Evolutionary conservation across 768 basidiomycete species (phyloP).

Genomic region (Tubosaeta sp.): DNA sequence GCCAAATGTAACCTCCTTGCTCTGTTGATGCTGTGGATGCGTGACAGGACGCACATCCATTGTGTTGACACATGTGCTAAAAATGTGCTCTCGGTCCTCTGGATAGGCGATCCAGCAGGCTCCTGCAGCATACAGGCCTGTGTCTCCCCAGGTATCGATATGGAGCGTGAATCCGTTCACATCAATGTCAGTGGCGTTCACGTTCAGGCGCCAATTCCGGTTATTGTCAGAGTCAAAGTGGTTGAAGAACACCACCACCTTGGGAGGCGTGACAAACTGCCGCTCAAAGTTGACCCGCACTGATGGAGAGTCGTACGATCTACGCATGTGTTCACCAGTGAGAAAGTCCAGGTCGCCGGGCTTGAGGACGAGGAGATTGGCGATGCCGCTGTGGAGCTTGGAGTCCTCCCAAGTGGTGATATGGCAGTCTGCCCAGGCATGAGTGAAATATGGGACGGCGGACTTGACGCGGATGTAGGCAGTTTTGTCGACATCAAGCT

Average conservation of each 20-base stretch:
- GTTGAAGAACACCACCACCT: slow-evolving; percentile 14
- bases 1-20: slow-evolving; percentile 6
- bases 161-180: slow-evolving; percentile 13
- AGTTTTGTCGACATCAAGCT: slow-evolving; percentile 2
- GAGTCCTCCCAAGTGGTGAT: background rate
- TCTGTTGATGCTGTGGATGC: slow-evolving; percentile 3
- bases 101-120: slow-evolving; percentile 21
- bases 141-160: slow-evolving; percentile 11
- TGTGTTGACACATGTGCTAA: slow-evolving; percentile 12
- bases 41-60: background rate
- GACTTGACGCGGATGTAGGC: slow-evolving; percentile 12
- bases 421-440: slow-evolving; percentile 6
- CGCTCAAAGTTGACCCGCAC: slow-evolving; percentile 10
- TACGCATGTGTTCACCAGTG: slow-evolving; percentile 8
- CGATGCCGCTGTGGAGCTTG: background rate
- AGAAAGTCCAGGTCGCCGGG: slow-evolving; percentile 13
- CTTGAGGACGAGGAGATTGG: slow-evolving; percentile 3
- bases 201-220: slow-evolving; percentile 6
- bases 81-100: slow-evolving; percentile 17
- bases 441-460: slow-evolving; percentile 1
- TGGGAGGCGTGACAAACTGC: slow-evolving; percentile 13
- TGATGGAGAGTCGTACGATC: background rate
- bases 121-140: background rate
- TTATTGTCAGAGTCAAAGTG: slow-evolving; percentile 7
- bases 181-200: slow-evolving; percentile 8